Evolutionary conservation across 805 yeast species (phyloP), one percentile per base, ranked within the genome.

Genomic region (Ogataea degrootiae): DNA sequence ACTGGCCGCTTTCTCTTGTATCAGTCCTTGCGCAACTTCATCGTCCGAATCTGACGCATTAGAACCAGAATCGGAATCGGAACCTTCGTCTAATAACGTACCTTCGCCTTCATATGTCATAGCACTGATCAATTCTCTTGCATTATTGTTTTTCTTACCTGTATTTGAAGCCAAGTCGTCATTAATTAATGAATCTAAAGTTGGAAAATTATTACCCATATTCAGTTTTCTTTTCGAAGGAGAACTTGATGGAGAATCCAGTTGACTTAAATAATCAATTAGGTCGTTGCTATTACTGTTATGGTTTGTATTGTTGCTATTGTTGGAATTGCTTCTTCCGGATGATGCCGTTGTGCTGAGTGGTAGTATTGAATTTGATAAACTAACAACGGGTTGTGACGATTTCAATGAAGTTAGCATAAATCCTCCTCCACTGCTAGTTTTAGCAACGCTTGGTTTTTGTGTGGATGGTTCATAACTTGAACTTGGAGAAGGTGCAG

Each of bases 51-150:
- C 48, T 9, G 21, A 40, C 6, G 37, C 41, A 9, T 37, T 41
- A 19, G 44, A 29, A 8, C 12, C 31, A 19, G 44, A 29, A 14
- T 34, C 36, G 14, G 52, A 43, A 5, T 45, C 55, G 1, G 57
- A 52, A 7, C 41, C 50, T 17, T 56, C 58, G 26, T 59, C 52
- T 7, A 56, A 43, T 4, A 41, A 41, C 15, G 45, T 51, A 7
- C 56, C 60, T n/a, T 55, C 53, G 4, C 54, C 57, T n/a, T 52
- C 58, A 39, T 59, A 58, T 14, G 55, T 54, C 53, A 55, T 52
- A 2, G 63, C 59, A 43, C 54, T 50, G n/a, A 56, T 50, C 22
- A 51, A 45, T 45, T 59, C 50, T 21, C 38, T 41, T 8, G 46
- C 46, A 22, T 44, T 47, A 14, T 42, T 39, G 38, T 19, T 16